phyloP scores from a whole-genome alignment of 148 eudicot species.

The Fagopyrum esculentum region DNA sequence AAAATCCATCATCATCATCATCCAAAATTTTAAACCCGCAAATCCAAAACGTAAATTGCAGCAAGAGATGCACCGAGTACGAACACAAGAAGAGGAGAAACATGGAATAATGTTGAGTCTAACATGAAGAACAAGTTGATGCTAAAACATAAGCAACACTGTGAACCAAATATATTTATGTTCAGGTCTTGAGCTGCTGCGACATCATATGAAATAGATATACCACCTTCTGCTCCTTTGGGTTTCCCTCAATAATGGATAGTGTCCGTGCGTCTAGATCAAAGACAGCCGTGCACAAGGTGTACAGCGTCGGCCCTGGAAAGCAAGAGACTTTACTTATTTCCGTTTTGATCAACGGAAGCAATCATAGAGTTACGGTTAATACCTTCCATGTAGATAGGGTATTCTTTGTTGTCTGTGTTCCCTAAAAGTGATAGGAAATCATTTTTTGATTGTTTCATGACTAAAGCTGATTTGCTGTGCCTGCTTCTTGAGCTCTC shows the following conservation, averaged over 20 bases:
- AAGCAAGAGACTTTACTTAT: background rate
- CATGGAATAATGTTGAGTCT: background rate
- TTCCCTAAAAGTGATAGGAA: constrained; percentile 67
- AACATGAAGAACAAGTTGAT: background rate
- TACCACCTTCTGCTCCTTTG: background rate
- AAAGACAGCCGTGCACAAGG: constrained; percentile 9
- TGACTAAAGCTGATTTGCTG: constrained; percentile 50
- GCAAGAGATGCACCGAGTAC: too few relatives aligned
- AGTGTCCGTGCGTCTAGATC: background rate
- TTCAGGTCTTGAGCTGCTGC: background rate
- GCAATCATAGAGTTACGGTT: background rate
- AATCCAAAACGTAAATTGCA: too few relatives aligned
- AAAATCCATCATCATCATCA: too few relatives aligned
- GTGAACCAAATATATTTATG: background rate
- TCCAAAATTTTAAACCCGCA: too few relatives aligned
- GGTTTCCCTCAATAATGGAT: background rate
- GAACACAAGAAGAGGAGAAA: too few relatives aligned
- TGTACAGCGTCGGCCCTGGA: constrained; percentile 5
- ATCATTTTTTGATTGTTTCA: constrained; percentile 53
- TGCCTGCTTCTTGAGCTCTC: constrained; percentile 74
- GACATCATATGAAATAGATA: background rate
- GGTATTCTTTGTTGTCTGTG: constrained; percentile 50
- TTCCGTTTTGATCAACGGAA: background rate
- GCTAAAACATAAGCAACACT: background rate
- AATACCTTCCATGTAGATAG: constrained; percentile 84